phyloP scores from a whole-genome alignment of 331 rosid genomes.

The Erythrophleum ivorense region DNA sequence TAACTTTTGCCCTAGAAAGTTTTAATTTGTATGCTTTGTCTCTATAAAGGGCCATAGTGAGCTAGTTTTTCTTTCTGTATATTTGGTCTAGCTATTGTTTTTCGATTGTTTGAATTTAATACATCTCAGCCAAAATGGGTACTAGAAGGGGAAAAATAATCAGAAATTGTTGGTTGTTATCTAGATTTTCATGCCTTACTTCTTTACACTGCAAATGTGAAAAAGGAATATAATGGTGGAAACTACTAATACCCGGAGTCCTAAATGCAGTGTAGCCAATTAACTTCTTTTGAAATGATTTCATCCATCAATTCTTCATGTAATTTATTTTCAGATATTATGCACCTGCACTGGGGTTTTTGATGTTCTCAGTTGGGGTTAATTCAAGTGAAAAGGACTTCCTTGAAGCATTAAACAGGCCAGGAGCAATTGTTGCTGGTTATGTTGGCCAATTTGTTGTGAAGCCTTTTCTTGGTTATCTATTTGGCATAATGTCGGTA shows the following conservation, averaged over 20 bases:
- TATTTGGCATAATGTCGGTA: conserved; percentile 72
- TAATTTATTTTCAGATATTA: conserved; percentile 67
- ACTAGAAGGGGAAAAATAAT: background rate
- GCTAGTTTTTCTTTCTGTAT: background rate
- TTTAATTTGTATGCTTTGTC: background rate
- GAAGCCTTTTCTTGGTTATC: conserved; percentile 91
- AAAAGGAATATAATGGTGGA: conserved; percentile 30
- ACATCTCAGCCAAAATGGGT: background rate
- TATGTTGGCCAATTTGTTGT: conserved; percentile 82
- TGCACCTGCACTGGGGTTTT: conserved; percentile 95
- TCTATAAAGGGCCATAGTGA: background rate
- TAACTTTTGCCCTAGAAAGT: background rate
- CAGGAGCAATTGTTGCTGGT: conserved; percentile 78
- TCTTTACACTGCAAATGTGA: conserved; percentile 30
- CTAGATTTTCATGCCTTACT: conserved; percentile 23
- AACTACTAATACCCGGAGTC: conserved; percentile 26
- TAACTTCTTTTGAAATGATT: background rate
- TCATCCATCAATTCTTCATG: background rate
- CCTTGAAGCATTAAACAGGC: conserved; percentile 81
- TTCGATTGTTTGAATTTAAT: background rate
- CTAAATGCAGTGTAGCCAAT: background rate
- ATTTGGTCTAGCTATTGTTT: background rate
- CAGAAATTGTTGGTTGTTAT: background rate
- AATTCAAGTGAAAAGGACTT: conserved; percentile 92
- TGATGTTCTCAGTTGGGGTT: conserved; percentile 98